Evolutionary conservation across 192 early-diverging fungal species (phyloP), one percentile per base, ranked within the genome.

Genomic region (Podila verticillata): DNA sequence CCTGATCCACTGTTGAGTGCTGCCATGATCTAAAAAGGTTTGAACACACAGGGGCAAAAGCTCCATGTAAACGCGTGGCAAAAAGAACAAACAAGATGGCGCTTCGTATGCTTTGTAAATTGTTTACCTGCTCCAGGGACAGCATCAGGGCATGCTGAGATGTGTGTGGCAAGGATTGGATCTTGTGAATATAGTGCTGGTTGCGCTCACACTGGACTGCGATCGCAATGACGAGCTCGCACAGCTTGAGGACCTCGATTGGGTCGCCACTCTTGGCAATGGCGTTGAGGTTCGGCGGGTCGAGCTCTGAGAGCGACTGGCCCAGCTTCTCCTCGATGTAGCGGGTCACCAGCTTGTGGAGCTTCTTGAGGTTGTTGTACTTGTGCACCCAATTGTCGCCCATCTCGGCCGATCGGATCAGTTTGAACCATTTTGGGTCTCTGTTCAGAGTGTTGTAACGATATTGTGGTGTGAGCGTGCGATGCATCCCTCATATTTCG

Each of bases 381-480:
- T 93, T 94, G 36, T 95, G 77, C 2, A 99, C 95, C 98, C 98
- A 99, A 86, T 97, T 98, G 82, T 95, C 93, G 57, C 91, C 94
- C 8, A 90, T 87, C 59, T 94, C 93, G 12, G 89, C 83, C 4
- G 90, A 84, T 10, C 90, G 87, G 36, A 90, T 86, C 15, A 88
- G 73, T 69, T 95, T 96, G 91, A 99, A 98, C 95, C 95, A 98
- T 51, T 89, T 87, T 13, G 92, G 84, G 85, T 98, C 96, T 70
- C 97, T 97, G 5, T 24, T 54, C 7, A 7, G 47, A 5, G 39
- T 66, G 17, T n/a, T 24, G 82, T n/a, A n/a, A n/a, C n/a, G n/a
- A n/a, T n/a, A n/a, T n/a, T n/a, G n/a, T n/a, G n/a, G n/a, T n/a
- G n/a, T n/a, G n/a, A n/a, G n/a, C n/a, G n/a, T n/a, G n/a, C n/a